phyloP scores from a whole-genome alignment of 148 eudicot genomes.

The Dianthus caryophyllus region DNA sequence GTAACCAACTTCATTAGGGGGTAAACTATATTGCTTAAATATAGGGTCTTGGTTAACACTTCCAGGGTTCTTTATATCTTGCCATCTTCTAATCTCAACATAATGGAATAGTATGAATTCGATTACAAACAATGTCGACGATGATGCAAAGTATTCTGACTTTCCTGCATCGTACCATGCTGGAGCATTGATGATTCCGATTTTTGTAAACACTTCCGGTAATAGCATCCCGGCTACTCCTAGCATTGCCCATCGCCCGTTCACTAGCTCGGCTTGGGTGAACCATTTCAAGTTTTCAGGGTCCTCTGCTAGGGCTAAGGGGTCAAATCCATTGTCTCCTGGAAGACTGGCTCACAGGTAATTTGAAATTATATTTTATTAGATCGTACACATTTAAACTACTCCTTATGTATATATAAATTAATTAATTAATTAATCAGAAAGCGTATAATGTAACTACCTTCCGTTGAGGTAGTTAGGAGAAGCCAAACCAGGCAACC shows the following conservation, averaged over 20 bases:
- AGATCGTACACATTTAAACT: too few species aligned
- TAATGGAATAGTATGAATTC: slow-evolving; percentile 97
- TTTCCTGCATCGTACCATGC: slow-evolving; percentile 93
- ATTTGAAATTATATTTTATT: too few species aligned
- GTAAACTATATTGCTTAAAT: slow-evolving; percentile 89
- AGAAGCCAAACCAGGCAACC: slow-evolving; percentile 91
- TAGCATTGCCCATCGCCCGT: slow-evolving; percentile 94
- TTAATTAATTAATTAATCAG: too few species aligned
- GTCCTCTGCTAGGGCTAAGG: slow-evolving; percentile 90
- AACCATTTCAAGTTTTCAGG: slow-evolving; percentile 88
- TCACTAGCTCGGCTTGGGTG: slow-evolving; percentile 92
- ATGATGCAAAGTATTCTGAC: slow-evolving; percentile 83
- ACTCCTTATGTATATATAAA: too few species aligned
- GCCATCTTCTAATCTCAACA: slow-evolving; percentile 98
- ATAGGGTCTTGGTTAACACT: slow-evolving; percentile 97
- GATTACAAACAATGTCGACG: slow-evolving; percentile 89
- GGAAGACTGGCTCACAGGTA: slow-evolving; percentile 59
- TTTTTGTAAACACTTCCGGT: slow-evolving; percentile 77
- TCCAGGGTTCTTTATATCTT: slow-evolving; percentile 98
- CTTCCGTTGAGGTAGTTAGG: slow-evolving; percentile 84
- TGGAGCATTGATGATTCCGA: slow-evolving; percentile 74
- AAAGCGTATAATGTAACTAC: slow-evolving; percentile 31
- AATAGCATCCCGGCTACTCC: slow-evolving; percentile 93
- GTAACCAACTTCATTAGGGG: slow-evolving; percentile 85
- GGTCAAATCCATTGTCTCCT: slow-evolving; percentile 98